Percentiles rank a stretch among this genome's conserved stretches.
phyloP scores from a whole-genome alignment of 176 grass and related monocot genomes.

The Oropetium thomaeum region DNA sequence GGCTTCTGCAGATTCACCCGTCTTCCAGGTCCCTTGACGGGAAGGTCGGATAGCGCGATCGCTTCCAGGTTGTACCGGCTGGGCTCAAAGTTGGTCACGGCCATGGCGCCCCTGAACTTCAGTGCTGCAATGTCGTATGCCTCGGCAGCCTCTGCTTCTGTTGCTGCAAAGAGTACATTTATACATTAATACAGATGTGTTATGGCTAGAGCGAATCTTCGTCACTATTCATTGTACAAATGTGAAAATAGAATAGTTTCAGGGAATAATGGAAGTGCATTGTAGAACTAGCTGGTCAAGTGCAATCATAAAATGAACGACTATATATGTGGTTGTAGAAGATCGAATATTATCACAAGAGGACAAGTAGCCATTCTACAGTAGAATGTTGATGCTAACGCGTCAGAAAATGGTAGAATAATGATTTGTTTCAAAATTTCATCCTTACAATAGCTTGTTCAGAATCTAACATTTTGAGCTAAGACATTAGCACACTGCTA shows the following conservation, averaged over 20 bases:
- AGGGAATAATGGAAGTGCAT: background rate
- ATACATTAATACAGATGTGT: background rate
- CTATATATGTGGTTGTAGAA: background rate
- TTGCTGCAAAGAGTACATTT: constrained; percentile 46
- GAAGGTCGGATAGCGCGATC: constrained; percentile 61
- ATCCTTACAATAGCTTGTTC: background rate
- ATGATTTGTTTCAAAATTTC: background rate
- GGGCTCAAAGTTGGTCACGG: constrained; percentile 84
- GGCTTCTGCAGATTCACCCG: constrained; percentile 25
- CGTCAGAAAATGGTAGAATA: background rate
- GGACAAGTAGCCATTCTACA: background rate
- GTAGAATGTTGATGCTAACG: background rate
- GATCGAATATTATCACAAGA: background rate
- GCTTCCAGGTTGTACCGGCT: constrained; percentile 78
- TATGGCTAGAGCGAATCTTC: background rate
- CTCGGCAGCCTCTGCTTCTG: constrained; percentile 89
- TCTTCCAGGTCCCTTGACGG: constrained; percentile 45
- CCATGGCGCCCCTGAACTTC: constrained; percentile 83
- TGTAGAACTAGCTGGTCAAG: background rate
- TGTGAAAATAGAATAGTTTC: background rate
- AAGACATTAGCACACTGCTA: background rate
- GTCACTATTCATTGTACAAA: background rate
- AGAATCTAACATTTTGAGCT: background rate
- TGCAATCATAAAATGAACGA: background rate
- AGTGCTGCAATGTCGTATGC: constrained; percentile 90